phyloP scores from a whole-genome alignment of 805 yeast genomes.

The Zygotorulaspora chibaensis region DNA sequence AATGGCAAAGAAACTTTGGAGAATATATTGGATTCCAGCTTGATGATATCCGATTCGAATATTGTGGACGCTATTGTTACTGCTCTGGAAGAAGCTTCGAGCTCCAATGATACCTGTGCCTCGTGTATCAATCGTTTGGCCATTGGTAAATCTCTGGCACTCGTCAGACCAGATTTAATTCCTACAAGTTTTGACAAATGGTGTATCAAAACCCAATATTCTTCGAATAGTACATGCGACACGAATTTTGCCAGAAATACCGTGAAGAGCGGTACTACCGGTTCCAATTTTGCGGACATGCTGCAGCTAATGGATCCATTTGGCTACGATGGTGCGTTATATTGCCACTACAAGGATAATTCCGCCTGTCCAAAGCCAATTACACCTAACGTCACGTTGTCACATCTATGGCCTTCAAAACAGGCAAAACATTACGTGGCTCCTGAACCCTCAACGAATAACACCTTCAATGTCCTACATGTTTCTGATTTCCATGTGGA shows the following conservation, averaged over 20 bases:
- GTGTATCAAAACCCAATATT: conserved; percentile 39
- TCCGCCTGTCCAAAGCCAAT: conserved; percentile 51
- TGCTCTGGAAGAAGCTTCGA: conserved; percentile 9
- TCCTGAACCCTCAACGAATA: conserved; percentile 42
- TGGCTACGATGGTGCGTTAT: conserved; percentile 54
- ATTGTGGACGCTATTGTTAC: conserved; percentile 4
- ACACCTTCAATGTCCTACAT: conserved; percentile 57
- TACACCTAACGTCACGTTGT: conserved; percentile 46
- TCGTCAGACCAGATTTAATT: conserved; percentile 40
- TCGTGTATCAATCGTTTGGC: conserved; percentile 37
- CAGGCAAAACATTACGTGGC: conserved; percentile 42
- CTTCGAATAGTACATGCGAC: conserved; percentile 28
- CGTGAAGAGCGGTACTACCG: conserved; percentile 35
- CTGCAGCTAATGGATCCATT: conserved; percentile 48
- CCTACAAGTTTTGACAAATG: conserved; percentile 41
- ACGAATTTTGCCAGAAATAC: conserved; percentile 38
- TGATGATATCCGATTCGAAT: conserved; percentile 3
- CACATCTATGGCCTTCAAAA: conserved; percentile 43
- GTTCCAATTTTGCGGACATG: conserved; percentile 49
- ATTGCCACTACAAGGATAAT: conserved; percentile 50
- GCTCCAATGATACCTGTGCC: conserved; percentile 26
- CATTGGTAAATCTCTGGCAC: conserved; percentile 38
- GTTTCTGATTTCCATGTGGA: conserved; percentile 64
- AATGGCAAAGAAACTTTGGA: conserved; percentile 10
- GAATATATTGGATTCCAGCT: conserved; percentile 3